Percentiles rank a stretch among this genome's conserved stretches.
These are phyloP conservation scores for Dioszegia hungarica DNA, from an alignment of 768 basidiomycete genomes.

Conservation along the genomic window DNA sequence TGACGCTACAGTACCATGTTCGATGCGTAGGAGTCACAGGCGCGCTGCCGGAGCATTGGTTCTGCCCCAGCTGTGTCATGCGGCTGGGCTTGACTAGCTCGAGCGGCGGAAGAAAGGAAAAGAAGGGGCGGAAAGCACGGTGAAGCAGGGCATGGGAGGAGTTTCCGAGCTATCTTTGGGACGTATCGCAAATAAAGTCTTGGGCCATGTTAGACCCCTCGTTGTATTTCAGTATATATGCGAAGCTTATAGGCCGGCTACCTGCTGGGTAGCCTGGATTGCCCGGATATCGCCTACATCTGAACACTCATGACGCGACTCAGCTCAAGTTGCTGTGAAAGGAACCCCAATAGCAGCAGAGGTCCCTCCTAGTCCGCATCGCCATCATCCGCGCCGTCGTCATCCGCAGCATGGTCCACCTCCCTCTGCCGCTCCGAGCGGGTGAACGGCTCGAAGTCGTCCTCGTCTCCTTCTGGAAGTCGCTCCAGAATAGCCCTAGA, in stretches of 20 bases:
- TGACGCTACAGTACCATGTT: slow-evolving; percentile 58
- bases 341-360: too few relatives aligned
- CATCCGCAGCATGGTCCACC: slow-evolving; percentile 25
- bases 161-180: too few relatives aligned
- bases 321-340: too few relatives aligned
- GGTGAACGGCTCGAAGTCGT: slow-evolving; percentile 16
- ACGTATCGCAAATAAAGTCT: too few relatives aligned
- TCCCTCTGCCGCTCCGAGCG: slow-evolving; percentile 13
- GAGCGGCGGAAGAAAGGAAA: slow-evolving; percentile 29
- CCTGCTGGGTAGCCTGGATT: too few relatives aligned
- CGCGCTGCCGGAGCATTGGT: slow-evolving; percentile 60
- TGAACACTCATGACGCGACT: too few relatives aligned
- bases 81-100: slow-evolving; percentile 43
- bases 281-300: too few relatives aligned
- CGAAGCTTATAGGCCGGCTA: too few relatives aligned
- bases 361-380: slow-evolving; percentile 7
- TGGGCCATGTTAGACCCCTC: too few relatives aligned
- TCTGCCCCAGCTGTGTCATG: slow-evolving; percentile 57
- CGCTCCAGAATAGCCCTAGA: slow-evolving; percentile 36
- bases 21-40: slow-evolving; percentile 59
- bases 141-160: too few relatives aligned
- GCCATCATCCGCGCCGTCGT: slow-evolving; percentile 25
- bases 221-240: too few relatives aligned
- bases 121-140: slow-evolving; percentile 34
- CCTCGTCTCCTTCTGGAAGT: slow-evolving; percentile 52